A percentile compares a stretch with the other conserved stretches of the same genome.
These are phyloP conservation scores for Triticum turgidum DNA, from an alignment of 176 grass and related monocot genomes.

Conservation along the genomic window DNA sequence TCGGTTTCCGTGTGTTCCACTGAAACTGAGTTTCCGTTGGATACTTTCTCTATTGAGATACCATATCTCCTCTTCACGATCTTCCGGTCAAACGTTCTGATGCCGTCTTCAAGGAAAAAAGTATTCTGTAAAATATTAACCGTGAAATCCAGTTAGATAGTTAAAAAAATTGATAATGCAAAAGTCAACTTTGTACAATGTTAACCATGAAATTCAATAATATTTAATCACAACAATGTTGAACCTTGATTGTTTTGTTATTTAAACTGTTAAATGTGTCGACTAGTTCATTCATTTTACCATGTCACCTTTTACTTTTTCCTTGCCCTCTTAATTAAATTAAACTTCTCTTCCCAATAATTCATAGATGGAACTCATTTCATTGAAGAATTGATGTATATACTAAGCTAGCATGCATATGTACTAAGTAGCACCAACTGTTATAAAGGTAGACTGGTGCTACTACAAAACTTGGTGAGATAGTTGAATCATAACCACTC, in stretches of 20 bases:
- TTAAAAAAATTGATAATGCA: neutral
- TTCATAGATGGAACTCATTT: neutral
- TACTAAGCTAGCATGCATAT: neutral
- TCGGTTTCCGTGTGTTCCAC: too few relatives aligned
- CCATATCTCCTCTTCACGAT: slow-evolving; percentile 61
- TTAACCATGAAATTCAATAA: neutral
- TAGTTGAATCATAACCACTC: neutral
- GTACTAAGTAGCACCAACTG: neutral
- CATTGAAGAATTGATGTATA: neutral
- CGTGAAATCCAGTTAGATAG: too few relatives aligned
- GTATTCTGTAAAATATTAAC: too few relatives aligned
- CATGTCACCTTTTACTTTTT: neutral
- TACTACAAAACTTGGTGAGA: neutral
- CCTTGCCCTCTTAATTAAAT: neutral
- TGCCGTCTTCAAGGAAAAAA: neutral
- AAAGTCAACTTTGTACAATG: neutral
- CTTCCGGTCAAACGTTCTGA: neutral
- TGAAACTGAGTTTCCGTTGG: too few relatives aligned
- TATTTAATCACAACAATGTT: neutral
- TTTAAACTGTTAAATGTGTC: neutral
- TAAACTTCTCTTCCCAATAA: too few relatives aligned
- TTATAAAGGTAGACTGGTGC: neutral
- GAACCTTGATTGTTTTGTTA: neutral
- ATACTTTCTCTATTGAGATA: slow-evolving; percentile 53
- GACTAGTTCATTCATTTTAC: neutral